Conservation (phyloP, 768 basidiomycete species). For the Gloeopeniophorella convolvens region DNA sequence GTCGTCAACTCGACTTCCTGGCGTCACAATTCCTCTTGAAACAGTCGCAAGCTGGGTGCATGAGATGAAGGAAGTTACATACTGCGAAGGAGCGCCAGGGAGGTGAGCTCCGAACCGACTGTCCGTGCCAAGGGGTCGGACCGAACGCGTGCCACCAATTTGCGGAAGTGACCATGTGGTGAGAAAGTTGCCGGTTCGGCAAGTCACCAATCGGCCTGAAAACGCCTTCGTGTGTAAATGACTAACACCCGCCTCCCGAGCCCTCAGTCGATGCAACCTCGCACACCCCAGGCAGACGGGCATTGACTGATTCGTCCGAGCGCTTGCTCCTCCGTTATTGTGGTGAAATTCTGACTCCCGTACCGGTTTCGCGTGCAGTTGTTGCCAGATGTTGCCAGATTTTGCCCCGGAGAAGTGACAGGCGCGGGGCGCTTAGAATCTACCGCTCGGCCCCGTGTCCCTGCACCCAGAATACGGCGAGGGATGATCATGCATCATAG, state of each 20-base stretch:
- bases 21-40: too few species aligned
- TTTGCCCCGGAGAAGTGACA: too few species aligned
- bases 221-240: constrained; percentile 13
- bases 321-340: too few species aligned
- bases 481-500: constrained; percentile 12
- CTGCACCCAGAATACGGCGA: background rate
- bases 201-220: constrained; percentile 1
- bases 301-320: too few species aligned
- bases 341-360: too few species aligned
- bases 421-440: too few species aligned
- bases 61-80: too few species aligned
- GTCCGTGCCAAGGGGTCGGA: constrained; percentile 6
- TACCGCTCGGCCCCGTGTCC: background rate
- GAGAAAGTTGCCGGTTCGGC: background rate
- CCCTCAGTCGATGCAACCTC: too few species aligned
- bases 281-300: too few species aligned
- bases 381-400: constrained; percentile 1
- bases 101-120: background rate
- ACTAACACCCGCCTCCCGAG: background rate
- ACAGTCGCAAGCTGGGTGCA: too few species aligned
- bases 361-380: too few species aligned
- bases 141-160: background rate
- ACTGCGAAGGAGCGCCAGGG: background rate
- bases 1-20: too few species aligned
- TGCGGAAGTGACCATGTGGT: constrained; percentile 6